These are phyloP conservation scores for Quambalaria eucalypti DNA, from an alignment of 1,284 basidiomycete species.

Conservation along the genomic window DNA sequence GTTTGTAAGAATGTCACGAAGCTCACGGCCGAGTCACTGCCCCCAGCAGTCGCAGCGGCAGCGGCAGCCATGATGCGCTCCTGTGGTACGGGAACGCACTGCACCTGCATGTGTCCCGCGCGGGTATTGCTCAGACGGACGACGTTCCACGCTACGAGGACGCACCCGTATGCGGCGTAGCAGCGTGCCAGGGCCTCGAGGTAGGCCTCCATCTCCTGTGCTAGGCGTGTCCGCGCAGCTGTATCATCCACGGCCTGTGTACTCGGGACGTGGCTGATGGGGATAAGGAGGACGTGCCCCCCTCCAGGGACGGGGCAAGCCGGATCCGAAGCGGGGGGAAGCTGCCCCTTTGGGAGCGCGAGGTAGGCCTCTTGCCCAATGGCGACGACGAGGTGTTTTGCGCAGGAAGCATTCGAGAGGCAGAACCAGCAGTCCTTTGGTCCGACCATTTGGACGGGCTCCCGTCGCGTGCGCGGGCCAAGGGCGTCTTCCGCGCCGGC, in stretches of 20 bases:
- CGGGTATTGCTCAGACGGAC: constrained; percentile 18
- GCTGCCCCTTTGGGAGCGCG: constrained; percentile 36
- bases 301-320: constrained; percentile 22
- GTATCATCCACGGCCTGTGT: constrained; percentile 17
- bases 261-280: constrained; percentile 8
- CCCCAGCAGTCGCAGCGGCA: background rate
- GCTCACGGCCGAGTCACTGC: background rate
- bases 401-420: constrained; percentile 33
- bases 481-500: background rate
- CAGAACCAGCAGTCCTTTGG: constrained; percentile 46
- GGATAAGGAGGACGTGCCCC: constrained; percentile 29
- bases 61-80: background rate
- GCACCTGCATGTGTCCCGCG: constrained; percentile 36
- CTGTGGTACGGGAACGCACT: constrained; percentile 22
- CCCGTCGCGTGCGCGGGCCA: background rate
- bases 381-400: constrained; percentile 35
- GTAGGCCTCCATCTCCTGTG: constrained; percentile 16
- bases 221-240: constrained; percentile 3
- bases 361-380: constrained; percentile 35
- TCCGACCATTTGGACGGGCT: constrained; percentile 13
- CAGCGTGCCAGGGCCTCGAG: constrained; percentile 7
- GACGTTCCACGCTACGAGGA: constrained; percentile 19
- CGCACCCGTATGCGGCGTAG: constrained; percentile 13
- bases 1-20: constrained; percentile 10
- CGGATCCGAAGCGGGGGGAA: constrained; percentile 9